Base-by-base conservation (phyloP, 768 basidiomycete genomes). In the Hericium alpestre region DNA sequence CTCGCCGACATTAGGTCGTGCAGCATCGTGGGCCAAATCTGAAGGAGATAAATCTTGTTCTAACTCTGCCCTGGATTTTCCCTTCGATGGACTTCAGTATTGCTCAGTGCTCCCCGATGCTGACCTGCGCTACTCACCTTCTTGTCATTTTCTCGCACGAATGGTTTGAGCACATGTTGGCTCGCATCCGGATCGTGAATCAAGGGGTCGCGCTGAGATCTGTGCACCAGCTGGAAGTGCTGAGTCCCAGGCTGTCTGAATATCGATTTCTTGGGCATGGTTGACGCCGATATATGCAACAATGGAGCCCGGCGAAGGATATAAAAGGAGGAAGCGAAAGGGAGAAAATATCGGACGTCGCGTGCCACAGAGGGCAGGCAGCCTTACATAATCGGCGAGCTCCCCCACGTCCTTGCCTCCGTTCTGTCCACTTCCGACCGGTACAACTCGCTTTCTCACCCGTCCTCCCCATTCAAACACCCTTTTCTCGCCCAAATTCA, bases 191-290 rank as follows among this genome's bases (percentile, higher is more conserved):
- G 83, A 64, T 98, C 94, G 65, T 98, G 87, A 61, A 93, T 92
- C 51, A 95, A 81, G 2, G 96, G 96, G 72, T 98, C 96, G 47
- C 95, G 76, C 66, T 93, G 93, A 8, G 94, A 97, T 58, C 96
- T 81, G 68, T 98, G 93, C 20, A 99, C 94, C 40, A 99, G 88
- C 73, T 97, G 94, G 64, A 95, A 98, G 68, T 97, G 94, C 65
- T 86, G 84, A 56, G 87, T 84, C 20, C 90, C 91, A 8, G 95
- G 90, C 62, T 85, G 86, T 58, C 92, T 84, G 74, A 90, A 99
- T 61, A 93, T 79, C 13, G 93, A 94, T 73, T 87, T 90, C 63
- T 78, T 74, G 40, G 88, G 79, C 88, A 90, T 90, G 37, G 20
- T 41, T 38, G 12, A 22, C 10, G 43, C 16, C 20, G 51, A 38